Evolutionary conservation across 805 yeast genomes (phyloP), one percentile per base, ranked within the genome.

Genomic region (Ogataea pini): DNA sequence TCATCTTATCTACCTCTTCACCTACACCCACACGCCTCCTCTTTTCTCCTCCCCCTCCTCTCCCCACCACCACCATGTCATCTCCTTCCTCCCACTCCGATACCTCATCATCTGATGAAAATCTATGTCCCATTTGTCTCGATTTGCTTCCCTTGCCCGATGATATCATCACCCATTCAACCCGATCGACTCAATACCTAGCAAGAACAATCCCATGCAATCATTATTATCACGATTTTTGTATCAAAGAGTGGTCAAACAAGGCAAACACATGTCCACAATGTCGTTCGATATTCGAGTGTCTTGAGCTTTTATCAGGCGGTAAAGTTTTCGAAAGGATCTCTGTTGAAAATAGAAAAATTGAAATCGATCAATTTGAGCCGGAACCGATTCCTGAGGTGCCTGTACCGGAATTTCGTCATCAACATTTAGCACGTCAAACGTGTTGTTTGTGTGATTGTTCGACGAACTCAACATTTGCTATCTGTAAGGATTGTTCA

Each of bases 231-330:
- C 73, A 69, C 44, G 65, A 62, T 43, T 64, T 62, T 31, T 69
- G 73, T 46, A 64, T 69, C 37, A 55, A 55, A 34, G 63, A 66
- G 32, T 69, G 73, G 73, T 54, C 68, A 1, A 60, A 61, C 45
- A 57, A 66, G 49, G 69, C 71, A 14, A 67, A 66, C 36, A 63
- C 69, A 12, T 67, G 72, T 42, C 72, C 73, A 6, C 60, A 64
- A 46, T 69, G 73, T 45, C 56, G 72, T 7, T 43, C 59, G 2
- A 54, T 48, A 14, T 58, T 64, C 42, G 52, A 57, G 7, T 20
- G 34, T 4, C 53, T 65, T 7, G 67, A 60, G 42, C 22, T 61
- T 9, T 13, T 58, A 7, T 48, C 56, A 1, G 47, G 49, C 2
- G 44, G 44, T 2, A 38, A 49, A 6, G 59, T 58, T 4, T 17